Percentiles rank a stretch among this genome's conserved stretches.
Conservation (phyloP, 75 land plant species). For the Cryptomeria japonica region DNA sequence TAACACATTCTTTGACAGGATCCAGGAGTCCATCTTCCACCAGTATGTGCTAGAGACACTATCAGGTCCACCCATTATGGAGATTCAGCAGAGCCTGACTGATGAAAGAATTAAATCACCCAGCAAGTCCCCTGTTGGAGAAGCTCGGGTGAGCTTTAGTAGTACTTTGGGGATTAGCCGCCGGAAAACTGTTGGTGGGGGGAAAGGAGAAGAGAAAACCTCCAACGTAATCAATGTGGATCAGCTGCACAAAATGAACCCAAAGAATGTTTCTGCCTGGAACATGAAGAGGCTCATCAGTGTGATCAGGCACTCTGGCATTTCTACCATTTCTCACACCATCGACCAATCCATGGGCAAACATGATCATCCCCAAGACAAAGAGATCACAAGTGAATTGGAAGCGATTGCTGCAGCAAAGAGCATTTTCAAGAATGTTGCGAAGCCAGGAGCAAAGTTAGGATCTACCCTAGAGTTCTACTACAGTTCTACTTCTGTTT, state of each 20-base stretch:
- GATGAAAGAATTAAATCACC: constrained; percentile 2
- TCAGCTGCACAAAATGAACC: constrained; percentile 71
- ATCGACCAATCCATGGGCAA: constrained; percentile 41
- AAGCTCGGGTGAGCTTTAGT: constrained; percentile 2
- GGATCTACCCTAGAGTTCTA: constrained; percentile 15
- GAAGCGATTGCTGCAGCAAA: constrained; percentile 77
- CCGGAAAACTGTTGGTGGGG: constrained; percentile 14
- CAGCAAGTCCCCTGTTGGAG: neutral
- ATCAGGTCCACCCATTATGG: constrained; percentile 77
- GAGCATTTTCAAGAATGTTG: constrained; percentile 78
- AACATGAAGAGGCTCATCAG: constrained; percentile 83
- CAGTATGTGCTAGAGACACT: constrained; percentile 76
- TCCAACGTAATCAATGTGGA: constrained; percentile 53
- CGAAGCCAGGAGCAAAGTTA: constrained; percentile 63
- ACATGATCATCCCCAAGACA: constrained; percentile 40
- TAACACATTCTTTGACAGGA: constrained; percentile 77
- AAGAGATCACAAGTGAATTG: constrained; percentile 77
- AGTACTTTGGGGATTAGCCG: constrained; percentile 9
- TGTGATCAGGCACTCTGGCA: constrained; percentile 52
- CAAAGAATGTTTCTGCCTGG: constrained; percentile 84
- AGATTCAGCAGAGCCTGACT: constrained; percentile 25
- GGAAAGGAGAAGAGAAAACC: constrained; percentile 21
- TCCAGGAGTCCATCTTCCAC: constrained; percentile 80
- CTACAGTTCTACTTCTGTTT: neutral
- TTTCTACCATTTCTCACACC: constrained; percentile 62